A percentile compares a stretch with the other conserved stretches of the same genome.
phyloP scores from a whole-genome alignment of 2,329 filamentous ascomycete genomes.

The Gyromitra esculenta region DNA sequence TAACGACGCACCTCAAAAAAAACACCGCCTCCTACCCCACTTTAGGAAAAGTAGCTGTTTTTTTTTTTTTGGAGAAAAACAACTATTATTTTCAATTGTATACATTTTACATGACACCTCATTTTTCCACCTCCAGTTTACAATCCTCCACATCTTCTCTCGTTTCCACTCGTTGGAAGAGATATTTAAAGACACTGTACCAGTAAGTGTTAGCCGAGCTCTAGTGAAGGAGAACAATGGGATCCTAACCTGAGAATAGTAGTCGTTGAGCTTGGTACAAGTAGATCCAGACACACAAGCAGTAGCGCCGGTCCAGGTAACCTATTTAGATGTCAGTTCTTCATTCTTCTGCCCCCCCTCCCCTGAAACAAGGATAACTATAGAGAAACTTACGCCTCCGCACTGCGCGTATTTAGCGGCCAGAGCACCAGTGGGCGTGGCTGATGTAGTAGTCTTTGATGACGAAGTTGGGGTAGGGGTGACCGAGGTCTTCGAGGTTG shows the following conservation, averaged over 20 bases:
- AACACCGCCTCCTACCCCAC: not conserved
- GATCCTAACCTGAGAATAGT: conserved; percentile 61
- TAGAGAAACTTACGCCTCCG: conserved; percentile 54
- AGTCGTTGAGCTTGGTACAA: conserved; percentile 61
- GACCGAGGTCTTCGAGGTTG: not conserved
- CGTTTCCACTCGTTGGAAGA: not conserved
- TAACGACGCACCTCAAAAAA: not conserved
- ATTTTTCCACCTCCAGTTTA: not conserved
- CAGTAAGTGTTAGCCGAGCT: not conserved
- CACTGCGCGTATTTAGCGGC: conserved; percentile 56
- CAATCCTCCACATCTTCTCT: not conserved
- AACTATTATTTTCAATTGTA: conserved; percentile 1
- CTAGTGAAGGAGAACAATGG: not conserved
- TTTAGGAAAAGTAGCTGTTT: not conserved
- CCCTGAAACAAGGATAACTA: not conserved
- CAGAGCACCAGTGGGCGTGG: conserved; percentile 38
- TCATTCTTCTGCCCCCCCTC: no score
- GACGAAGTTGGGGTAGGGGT: conserved; percentile 2
- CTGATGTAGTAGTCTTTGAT: not conserved
- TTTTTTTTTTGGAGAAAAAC: not conserved
- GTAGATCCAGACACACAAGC: conserved; percentile 62
- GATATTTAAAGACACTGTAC: conserved; percentile 30
- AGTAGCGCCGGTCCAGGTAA: conserved; percentile 60
- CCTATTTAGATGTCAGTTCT: conserved; percentile 15
- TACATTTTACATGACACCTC: conserved; percentile 4